Conservation (phyloP, 164 flowering plant species). For the Warburgia ugandensis region DNA sequence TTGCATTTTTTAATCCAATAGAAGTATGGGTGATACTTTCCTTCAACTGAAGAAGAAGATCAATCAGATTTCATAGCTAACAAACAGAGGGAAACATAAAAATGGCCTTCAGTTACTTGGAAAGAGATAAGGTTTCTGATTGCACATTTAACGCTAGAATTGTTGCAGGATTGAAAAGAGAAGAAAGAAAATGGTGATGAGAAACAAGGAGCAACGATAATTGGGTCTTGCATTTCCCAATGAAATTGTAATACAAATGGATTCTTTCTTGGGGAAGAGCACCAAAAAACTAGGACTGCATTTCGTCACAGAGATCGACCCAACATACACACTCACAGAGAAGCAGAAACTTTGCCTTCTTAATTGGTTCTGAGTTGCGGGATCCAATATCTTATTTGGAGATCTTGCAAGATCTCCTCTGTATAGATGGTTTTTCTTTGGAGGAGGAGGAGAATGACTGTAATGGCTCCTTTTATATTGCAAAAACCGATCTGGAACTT, state of each 20-base stretch:
- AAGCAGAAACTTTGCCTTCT: slow-evolving; percentile 13
- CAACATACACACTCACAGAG: background rate
- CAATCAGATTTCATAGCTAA: background rate
- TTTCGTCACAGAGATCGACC: too few relatives aligned
- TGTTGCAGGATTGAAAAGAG: too few relatives aligned
- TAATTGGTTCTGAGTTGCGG: background rate
- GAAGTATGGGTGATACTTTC: too few relatives aligned
- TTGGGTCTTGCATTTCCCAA: background rate
- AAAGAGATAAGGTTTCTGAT: too few relatives aligned
- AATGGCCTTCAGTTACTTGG: too few relatives aligned
- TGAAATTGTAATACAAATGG: background rate
- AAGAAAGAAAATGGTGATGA: too few relatives aligned
- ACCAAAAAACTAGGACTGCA: too few relatives aligned
- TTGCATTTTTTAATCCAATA: slow-evolving; percentile 45
- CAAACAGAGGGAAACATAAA: background rate
- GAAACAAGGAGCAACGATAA: background rate
- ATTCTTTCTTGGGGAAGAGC: background rate
- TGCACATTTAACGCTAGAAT: too few relatives aligned
- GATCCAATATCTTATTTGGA: background rate
- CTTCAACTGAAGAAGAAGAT: too few relatives aligned
- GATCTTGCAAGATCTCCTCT: background rate
- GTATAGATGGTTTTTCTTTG: background rate
- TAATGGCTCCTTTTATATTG: slow-evolving; percentile 19
- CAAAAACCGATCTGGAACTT: slow-evolving; percentile 1
- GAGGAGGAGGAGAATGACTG: background rate